A percentile compares a stretch with the other conserved stretches of the same genome.
Conservation (phyloP, 2,329 filamentous ascomycete species). For the Hypocrella siamensis region DNA sequence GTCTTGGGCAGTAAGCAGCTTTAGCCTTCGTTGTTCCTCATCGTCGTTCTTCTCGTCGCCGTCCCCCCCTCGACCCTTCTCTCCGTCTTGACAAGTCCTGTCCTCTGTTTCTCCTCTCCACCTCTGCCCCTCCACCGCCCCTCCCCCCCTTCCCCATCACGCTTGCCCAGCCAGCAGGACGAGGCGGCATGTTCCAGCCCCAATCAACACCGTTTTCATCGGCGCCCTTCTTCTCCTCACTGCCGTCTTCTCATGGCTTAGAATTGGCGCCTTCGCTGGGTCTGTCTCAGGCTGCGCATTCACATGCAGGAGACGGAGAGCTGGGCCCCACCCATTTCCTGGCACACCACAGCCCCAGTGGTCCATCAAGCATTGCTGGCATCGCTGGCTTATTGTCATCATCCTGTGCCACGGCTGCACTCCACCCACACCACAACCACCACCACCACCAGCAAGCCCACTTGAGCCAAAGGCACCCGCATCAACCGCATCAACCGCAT, state of each 20-base stretch:
- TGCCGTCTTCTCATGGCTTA: conserved; percentile 21
- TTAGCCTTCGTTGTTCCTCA: too few species aligned
- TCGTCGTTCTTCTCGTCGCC: too few species aligned
- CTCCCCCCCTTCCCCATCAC: not conserved
- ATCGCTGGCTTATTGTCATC: conserved; percentile 3
- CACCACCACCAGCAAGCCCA: conserved; percentile 5
- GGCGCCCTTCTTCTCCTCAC: conserved; percentile 21
- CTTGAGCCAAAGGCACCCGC: conserved; percentile 1
- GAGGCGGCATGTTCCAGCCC: conserved; percentile 36
- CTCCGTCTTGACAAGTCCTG: not conserved
- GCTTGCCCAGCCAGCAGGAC: not conserved
- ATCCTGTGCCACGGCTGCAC: conserved; percentile 4
- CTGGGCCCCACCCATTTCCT: conserved; percentile 3
- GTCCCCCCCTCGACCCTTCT: too few species aligned
- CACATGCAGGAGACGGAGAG: conserved; percentile 3
- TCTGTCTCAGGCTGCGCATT: conserved; percentile 5
- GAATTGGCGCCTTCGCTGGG: conserved; percentile 9
- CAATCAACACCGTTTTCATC: conserved; percentile 32
- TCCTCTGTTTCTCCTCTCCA: not conserved
- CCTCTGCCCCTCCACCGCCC: not conserved
- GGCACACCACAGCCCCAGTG: conserved; percentile 3
- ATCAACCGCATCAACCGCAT: conserved; percentile 3
- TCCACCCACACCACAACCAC: conserved; percentile 4
- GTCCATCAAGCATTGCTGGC: too few species aligned
- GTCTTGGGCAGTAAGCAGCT: too few species aligned